Conservation (phyloP, 2,329 filamentous ascomycete genomes). For the Fusarium beomiforme region DNA sequence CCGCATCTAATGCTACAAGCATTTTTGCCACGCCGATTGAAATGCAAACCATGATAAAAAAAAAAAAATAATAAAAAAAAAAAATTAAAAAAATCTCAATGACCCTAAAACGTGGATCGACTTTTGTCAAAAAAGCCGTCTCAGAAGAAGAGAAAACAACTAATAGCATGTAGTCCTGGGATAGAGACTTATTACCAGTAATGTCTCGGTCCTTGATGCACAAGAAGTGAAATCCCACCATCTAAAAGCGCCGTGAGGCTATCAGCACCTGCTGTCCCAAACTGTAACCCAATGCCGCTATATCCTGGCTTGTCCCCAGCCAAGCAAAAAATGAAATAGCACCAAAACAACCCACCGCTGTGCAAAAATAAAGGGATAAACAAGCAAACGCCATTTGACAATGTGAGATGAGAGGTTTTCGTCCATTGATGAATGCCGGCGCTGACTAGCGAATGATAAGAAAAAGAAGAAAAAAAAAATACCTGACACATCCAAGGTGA, state of each 20-base stretch:
- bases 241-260: slow-evolving; percentile 44
- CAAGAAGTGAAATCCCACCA: slow-evolving; percentile 13
- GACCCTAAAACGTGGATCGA: slow-evolving; percentile 28
- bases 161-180: background rate
- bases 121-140: slow-evolving; percentile 28
- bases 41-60: slow-evolving; percentile 35
- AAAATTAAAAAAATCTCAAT: slow-evolving; percentile 28
- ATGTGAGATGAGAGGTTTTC: slow-evolving; percentile 23
- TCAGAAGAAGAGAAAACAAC: slow-evolving; percentile 16
- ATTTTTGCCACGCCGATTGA: slow-evolving; percentile 11
- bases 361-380: slow-evolving; percentile 34
- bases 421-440: slow-evolving; percentile 21
- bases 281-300: slow-evolving; percentile 37
- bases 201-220: slow-evolving; percentile 2
- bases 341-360: slow-evolving; percentile 37
- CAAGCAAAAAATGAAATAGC: slow-evolving; percentile 26
- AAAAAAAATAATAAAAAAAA: too few species aligned
- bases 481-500: background rate
- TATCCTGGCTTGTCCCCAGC: slow-evolving; percentile 27
- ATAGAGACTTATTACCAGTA: slow-evolving; percentile 16
- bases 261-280: slow-evolving; percentile 37
- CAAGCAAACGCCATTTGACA: slow-evolving; percentile 10
- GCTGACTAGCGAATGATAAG: slow-evolving; percentile 3
- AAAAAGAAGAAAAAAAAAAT: background rate
- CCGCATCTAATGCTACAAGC: slow-evolving; percentile 11